Evolutionary conservation across 257 asterid species (phyloP), one percentile per base, ranked within the genome.

Genomic region (Solanum arcanum): DNA sequence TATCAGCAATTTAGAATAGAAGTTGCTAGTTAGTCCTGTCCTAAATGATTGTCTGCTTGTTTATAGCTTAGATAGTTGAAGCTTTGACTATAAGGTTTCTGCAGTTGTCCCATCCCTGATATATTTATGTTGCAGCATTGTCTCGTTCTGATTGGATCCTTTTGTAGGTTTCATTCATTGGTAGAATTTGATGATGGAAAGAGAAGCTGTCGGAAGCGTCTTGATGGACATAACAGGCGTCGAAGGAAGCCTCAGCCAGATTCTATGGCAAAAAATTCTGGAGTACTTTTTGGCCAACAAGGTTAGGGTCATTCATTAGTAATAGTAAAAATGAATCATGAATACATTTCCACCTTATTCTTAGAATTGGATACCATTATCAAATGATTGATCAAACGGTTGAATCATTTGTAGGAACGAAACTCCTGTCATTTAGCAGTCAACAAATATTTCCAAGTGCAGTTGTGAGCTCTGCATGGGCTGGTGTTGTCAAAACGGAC

Each of bases 121-220:
- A 78, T 27, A 44, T 78, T 78, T 46, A 78, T 47, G 85, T 49
- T 47, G 44, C 68, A 47, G 69, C 42, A 20, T 80, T 80, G 56
- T 80, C 68, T 80, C 6, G 12, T 47, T 47, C 27, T 80, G 85
- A 29, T 47, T 29, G 68, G 44, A 46, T 80, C 52, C 27, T 66
- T 37, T 84, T 66, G 80, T 47, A 95, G 99, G 98, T 97, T 97
- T 84, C 99, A 95, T 88, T 93, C 98, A 13, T 90, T 97, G 56
- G 91, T 86, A 41, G 99, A 97, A 90, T 97, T 97, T 68, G 99
- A 95, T 62, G 98, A 94, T 84, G 98, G 94, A 83, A 95, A 95
- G 87, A 90, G 98, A 33, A 97, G 99, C 92, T 97, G 99, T 90
- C 92, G 99, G 85, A 97, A 97, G 83, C 94, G 99, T 37, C 96